Conservation (phyloP, 306 rosid species). For the Fragaria vesca region DNA sequence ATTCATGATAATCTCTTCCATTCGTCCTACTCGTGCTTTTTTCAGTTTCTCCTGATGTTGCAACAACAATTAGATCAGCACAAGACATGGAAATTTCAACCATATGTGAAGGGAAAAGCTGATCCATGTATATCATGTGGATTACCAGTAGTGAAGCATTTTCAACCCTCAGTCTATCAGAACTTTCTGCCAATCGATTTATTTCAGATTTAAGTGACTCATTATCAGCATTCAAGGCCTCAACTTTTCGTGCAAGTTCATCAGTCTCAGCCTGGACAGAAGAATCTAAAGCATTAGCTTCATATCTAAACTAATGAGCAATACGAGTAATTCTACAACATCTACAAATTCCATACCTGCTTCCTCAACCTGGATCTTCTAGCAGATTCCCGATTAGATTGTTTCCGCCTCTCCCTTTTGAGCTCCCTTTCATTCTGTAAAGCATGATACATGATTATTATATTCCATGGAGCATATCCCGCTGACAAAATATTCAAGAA, state of each 20-base stretch:
- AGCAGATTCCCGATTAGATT: conserved; percentile 97
- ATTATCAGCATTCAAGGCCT: conserved; percentile 57
- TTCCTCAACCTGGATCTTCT: conserved; percentile 96
- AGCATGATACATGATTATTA: conserved; percentile 24
- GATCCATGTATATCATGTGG: not conserved
- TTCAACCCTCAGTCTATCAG: conserved; percentile 70
- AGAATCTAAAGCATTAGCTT: conserved; percentile 21
- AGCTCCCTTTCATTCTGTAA: conserved; percentile 77
- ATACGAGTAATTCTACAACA: not conserved
- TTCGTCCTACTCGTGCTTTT: conserved; percentile 49
- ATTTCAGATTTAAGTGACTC: conserved; percentile 63
- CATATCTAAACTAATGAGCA: not conserved
- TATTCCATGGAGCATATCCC: not conserved
- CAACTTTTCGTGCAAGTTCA: conserved; percentile 74
- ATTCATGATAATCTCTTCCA: conserved; percentile 49
- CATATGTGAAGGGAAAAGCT: not conserved
- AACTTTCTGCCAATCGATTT: conserved; percentile 52
- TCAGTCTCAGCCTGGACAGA: conserved; percentile 77
- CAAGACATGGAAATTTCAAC: not conserved
- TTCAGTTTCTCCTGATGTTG: conserved; percentile 68
- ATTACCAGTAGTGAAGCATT: conserved; percentile 68
- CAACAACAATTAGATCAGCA: conserved; percentile 20
- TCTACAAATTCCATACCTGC: conserved; percentile 54
- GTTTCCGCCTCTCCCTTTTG: conserved; percentile 94
- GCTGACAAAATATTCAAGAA: not conserved